Evolutionary conservation across 345 rosid species (phyloP).

Genomic region (Heritiera fomes): DNA sequence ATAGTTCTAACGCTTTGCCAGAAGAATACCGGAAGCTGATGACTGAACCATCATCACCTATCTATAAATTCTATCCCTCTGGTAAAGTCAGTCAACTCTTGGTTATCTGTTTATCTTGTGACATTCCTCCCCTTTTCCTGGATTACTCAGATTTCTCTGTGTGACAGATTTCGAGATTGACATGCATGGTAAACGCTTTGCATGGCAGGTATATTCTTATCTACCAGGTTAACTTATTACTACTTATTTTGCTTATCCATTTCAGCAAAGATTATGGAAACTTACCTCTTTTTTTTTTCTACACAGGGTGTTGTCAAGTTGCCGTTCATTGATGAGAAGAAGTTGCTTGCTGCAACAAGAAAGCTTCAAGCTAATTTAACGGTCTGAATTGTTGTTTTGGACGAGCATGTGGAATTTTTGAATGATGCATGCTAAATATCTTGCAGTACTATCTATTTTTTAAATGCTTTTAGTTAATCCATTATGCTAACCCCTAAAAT

Average conservation of each 20-base stretch:
- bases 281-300: slow-evolving; percentile 20
- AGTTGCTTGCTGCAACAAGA: slow-evolving; percentile 76
- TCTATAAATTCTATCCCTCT: slow-evolving; percentile 70
- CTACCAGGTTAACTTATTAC: neutral
- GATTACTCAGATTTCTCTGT: slow-evolving; percentile 19
- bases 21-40: slow-evolving; percentile 72
- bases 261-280: slow-evolving; percentile 8
- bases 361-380: slow-evolving; percentile 78
- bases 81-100: slow-evolving; percentile 43
- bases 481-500: neutral
- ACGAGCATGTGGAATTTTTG: slow-evolving; percentile 6
- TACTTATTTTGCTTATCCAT: neutral
- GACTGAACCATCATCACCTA: slow-evolving; percentile 82
- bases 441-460: neutral
- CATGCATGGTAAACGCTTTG: slow-evolving; percentile 97
- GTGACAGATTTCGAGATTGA: slow-evolving; percentile 88
- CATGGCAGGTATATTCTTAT: slow-evolving; percentile 87
- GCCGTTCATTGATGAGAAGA: slow-evolving; percentile 88
- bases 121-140: neutral
- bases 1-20: slow-evolving; percentile 90
- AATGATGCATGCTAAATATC: neutral
- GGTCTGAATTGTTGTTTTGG: slow-evolving; percentile 44
- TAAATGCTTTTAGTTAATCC: neutral
- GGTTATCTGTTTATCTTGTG: slow-evolving; percentile 14
- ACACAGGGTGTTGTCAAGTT: slow-evolving; percentile 89